These are phyloP conservation scores for Saposhnikovia divaricata DNA, from an alignment of 129 eudicot species.

Conservation along the genomic window DNA sequence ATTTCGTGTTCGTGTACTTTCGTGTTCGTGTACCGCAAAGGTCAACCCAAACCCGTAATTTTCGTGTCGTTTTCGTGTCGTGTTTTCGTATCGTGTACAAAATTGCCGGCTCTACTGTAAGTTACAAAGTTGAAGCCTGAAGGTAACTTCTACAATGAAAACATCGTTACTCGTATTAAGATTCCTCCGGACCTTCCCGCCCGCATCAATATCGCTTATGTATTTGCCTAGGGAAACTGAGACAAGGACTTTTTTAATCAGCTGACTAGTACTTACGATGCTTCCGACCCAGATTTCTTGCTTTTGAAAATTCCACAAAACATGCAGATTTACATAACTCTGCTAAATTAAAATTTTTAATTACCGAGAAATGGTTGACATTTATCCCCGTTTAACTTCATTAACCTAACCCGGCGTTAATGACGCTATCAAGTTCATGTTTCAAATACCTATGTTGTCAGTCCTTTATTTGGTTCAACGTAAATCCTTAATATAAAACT, in stretches of 20 bases:
- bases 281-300: constrained; percentile 25
- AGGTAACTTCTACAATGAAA: too few relatives aligned
- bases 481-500: background rate
- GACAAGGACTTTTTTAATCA: background rate
- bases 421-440: constrained; percentile 9
- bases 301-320: constrained; percentile 13
- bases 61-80: too few relatives aligned
- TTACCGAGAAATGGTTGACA: constrained; percentile 36
- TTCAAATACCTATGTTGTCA: constrained; percentile 18
- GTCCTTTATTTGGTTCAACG: constrained; percentile 21
- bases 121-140: too few relatives aligned
- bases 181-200: too few relatives aligned
- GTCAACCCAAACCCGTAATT: too few relatives aligned
- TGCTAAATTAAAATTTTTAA: background rate
- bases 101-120: too few relatives aligned
- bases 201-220: background rate
- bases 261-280: constrained; percentile 4
- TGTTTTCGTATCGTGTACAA: too few relatives aligned
- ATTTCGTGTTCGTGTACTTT: too few relatives aligned
- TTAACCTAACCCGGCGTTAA: constrained; percentile 4
- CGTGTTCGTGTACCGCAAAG: too few relatives aligned
- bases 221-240: background rate
- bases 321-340: background rate
- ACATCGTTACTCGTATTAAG: too few relatives aligned
- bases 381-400: constrained; percentile 13